These are phyloP conservation scores for Tolypocladium sp. DNA, from an alignment of 2,329 filamentous ascomycete species.

Conservation along the genomic window DNA sequence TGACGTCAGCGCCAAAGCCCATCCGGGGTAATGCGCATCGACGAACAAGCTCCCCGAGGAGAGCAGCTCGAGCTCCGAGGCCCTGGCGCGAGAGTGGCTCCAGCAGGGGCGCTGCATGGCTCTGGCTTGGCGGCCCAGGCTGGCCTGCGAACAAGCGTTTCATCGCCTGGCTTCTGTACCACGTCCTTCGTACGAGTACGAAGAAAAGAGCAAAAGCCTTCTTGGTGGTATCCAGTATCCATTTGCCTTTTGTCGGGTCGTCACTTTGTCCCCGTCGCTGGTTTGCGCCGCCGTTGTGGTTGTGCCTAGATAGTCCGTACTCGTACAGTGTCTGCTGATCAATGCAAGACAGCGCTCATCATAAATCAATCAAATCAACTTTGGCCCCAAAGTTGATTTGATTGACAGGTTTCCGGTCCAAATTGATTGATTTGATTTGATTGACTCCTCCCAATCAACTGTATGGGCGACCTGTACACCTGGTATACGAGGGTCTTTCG, in stretches of 20 bases:
- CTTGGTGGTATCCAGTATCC: too few relatives aligned
- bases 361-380: too few relatives aligned
- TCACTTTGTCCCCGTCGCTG: background rate
- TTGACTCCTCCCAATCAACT: too few relatives aligned
- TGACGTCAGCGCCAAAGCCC: constrained; percentile 12
- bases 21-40: background rate
- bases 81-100: background rate
- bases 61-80: too few relatives aligned
- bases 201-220: too few relatives aligned
- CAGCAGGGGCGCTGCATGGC: background rate
- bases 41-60: background rate
- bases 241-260: background rate
- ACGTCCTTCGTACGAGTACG: too few relatives aligned
- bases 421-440: too few relatives aligned
- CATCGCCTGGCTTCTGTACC: background rate
- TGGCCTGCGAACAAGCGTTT: background rate
- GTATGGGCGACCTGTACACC: too few relatives aligned
- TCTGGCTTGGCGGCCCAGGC: background rate
- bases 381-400: too few relatives aligned
- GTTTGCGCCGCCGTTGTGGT: background rate
- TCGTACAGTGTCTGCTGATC: background rate
- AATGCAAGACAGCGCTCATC: too few relatives aligned
- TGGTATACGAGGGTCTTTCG: too few relatives aligned
- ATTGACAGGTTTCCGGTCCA: too few relatives aligned
- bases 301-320: background rate